Evolutionary conservation across 148 eudicot species (phyloP).

Genomic region (Camellia granthamiana): DNA sequence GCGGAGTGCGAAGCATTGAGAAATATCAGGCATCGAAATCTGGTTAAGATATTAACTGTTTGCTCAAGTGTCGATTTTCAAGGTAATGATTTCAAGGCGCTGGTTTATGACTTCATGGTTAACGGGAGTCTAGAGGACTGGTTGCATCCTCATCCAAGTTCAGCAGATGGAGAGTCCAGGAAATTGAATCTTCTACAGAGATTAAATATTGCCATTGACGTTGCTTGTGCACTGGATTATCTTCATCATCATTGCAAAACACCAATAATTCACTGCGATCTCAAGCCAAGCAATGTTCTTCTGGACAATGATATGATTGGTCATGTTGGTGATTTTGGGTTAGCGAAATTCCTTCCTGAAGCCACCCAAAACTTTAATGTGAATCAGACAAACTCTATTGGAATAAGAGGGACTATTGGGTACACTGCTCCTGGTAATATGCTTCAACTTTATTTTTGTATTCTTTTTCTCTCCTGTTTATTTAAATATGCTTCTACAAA

Average conservation of each 20-base stretch:
- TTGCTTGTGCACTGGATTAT: slow-evolving; percentile 3
- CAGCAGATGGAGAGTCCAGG: neutral
- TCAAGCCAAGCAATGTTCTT: neutral
- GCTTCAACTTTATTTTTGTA: neutral
- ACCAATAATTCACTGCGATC: neutral
- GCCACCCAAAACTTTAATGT: neutral
- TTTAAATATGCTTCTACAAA: too few relatives aligned
- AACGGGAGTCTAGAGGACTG: neutral
- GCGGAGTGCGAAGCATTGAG: neutral
- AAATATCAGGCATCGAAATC: neutral
- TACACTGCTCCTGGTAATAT: neutral
- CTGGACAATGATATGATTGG: neutral
- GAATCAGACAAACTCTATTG: neutral
- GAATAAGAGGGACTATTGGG: neutral
- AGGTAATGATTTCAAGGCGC: neutral
- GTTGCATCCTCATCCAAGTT: neutral
- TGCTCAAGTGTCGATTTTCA: neutral
- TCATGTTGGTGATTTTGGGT: neutral
- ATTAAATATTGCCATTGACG: neutral
- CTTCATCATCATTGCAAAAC: neutral
- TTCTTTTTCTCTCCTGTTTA: neutral
- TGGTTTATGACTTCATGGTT: neutral
- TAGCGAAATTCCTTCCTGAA: neutral
- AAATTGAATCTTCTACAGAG: neutral
- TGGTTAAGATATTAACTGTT: neutral